Percentiles rank a stretch among this genome's conserved stretches.
phyloP scores from a whole-genome alignment of 169 alveolate species.

The Condylostoma magnum region DNA sequence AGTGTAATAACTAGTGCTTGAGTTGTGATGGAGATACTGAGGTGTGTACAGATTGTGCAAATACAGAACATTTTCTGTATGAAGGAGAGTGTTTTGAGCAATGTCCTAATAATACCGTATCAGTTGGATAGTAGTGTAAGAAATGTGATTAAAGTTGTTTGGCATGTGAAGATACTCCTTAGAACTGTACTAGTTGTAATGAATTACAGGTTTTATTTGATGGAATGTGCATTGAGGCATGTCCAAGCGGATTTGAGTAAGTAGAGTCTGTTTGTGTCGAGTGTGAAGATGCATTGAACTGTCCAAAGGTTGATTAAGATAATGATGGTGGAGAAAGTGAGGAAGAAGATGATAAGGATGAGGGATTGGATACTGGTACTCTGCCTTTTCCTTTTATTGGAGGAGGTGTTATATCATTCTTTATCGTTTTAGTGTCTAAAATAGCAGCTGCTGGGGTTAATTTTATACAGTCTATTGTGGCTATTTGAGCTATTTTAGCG shows the following conservation, averaged over 20 bases:
- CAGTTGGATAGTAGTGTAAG: not conserved
- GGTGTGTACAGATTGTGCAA: constrained; percentile 3
- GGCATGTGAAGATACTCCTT: not conserved
- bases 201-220: not conserved
- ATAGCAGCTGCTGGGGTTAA: constrained; percentile 12
- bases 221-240: not conserved
- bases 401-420: not conserved
- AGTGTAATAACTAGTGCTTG: not conserved
- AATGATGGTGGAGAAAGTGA: no score
- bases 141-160: not conserved
- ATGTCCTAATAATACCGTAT: constrained; percentile 11
- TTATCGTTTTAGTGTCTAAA: not conserved
- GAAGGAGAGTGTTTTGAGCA: not conserved
- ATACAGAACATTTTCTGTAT: constrained; percentile 5
- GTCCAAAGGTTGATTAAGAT: no score
- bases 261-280: not conserved
- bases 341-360: no score
- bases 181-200: constrained; percentile 3
- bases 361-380: not conserved
- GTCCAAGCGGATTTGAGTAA: constrained; percentile 1
- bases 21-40: not conserved
- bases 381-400: constrained; percentile 20
- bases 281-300: not conserved
- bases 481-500: not conserved
- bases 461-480: constrained; percentile 2